These are phyloP conservation scores for Phytophthora litchii DNA, from an alignment of 352 stramenopile species.

Conservation along the genomic window DNA sequence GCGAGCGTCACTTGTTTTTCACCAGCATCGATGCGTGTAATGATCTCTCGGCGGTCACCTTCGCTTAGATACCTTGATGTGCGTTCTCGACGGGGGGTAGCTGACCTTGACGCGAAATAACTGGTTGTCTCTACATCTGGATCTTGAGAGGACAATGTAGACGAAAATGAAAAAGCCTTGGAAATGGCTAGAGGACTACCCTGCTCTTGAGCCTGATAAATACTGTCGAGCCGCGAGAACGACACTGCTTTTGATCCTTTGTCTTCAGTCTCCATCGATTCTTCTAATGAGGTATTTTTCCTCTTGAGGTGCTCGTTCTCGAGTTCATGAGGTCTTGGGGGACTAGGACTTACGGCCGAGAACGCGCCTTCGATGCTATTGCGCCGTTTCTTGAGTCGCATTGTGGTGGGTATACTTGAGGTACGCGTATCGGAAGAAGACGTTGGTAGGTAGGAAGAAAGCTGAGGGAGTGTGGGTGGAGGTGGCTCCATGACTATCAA, in stretches of 20 bases:
- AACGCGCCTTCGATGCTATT: conserved; percentile 30
- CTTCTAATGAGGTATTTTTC: conserved; percentile 11
- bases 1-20: conserved; percentile 58
- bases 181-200: conserved; percentile 9
- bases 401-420: conserved; percentile 10
- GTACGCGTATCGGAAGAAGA: conserved; percentile 16
- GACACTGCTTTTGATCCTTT: conserved; percentile 1
- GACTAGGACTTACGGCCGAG: conserved; percentile 13
- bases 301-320: conserved; percentile 22
- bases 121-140: conserved; percentile 12
- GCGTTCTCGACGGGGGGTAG: conserved; percentile 27
- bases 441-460: conserved; percentile 29
- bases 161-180: conserved; percentile 17
- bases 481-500: conserved; percentile 19
- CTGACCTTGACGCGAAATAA: conserved; percentile 31
- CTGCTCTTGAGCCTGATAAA: conserved; percentile 15
- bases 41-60: conserved; percentile 42
- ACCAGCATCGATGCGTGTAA: conserved; percentile 46
- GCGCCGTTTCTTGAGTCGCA: conserved; percentile 21
- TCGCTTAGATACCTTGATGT: conserved; percentile 37
- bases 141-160: conserved; percentile 23
- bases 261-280: background rate
- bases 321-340: conserved; percentile 1
- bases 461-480: conserved; percentile 16
- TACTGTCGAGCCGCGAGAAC: conserved; percentile 16